These are phyloP conservation scores for Aureobasidium sp. DNA, from an alignment of 2,329 filamentous ascomycete species.

Conservation along the genomic window DNA sequence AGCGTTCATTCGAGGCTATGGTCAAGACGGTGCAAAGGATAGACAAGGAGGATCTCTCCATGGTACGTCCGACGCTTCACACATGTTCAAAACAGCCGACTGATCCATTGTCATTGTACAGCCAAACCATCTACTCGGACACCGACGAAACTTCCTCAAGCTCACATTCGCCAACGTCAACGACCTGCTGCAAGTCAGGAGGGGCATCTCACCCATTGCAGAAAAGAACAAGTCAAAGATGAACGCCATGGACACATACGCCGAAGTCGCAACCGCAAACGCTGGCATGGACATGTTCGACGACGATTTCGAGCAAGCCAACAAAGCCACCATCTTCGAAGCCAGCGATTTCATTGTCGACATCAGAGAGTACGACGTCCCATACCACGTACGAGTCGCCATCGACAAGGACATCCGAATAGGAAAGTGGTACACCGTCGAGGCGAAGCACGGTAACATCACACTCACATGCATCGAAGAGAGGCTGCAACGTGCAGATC, in stretches of 20 bases:
- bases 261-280: slow-evolving; percentile 82
- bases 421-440: slow-evolving; percentile 94
- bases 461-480: slow-evolving; percentile 81
- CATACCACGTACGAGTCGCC: slow-evolving; percentile 97
- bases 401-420: slow-evolving; percentile 94
- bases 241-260: slow-evolving; percentile 96
- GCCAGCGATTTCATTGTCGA: slow-evolving; percentile 97
- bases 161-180: slow-evolving; percentile 80
- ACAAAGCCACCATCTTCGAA: slow-evolving; percentile 61
- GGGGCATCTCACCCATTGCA: slow-evolving; percentile 78
- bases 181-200: slow-evolving; percentile 78
- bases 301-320: slow-evolving; percentile 64
- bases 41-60: slow-evolving; percentile 78
- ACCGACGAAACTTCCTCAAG: slow-evolving; percentile 80
- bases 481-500: slow-evolving; percentile 81
- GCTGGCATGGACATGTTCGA: slow-evolving; percentile 94
- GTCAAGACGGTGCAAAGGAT: slow-evolving; percentile 71
- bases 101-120: not conserved
- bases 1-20: slow-evolving; percentile 70
- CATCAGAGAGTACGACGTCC: slow-evolving; percentile 98
- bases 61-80: slow-evolving; percentile 17
- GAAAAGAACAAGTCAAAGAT: slow-evolving; percentile 96
- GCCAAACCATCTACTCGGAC: slow-evolving; percentile 90
- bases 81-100: not conserved
- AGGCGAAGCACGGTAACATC: slow-evolving; percentile 84